These are phyloP conservation scores for Zalerion maritima DNA, from an alignment of 495 filamentous ascomycete genomes.

Conservation along the genomic window DNA sequence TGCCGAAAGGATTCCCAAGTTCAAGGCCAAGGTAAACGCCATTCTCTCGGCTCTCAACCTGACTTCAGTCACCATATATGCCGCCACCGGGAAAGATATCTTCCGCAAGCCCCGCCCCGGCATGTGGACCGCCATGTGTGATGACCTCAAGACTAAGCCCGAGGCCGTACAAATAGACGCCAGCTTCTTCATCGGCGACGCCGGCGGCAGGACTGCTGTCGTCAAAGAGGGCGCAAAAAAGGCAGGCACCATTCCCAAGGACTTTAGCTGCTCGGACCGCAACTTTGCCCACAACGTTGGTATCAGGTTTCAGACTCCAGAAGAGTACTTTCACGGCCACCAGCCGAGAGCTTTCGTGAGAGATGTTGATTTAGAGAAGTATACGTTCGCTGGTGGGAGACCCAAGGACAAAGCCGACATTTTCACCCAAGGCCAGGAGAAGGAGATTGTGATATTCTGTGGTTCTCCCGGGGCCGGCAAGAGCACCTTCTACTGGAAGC, in stretches of 20 bases:
- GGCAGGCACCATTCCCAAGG: constrained; percentile 19
- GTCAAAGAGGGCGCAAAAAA: constrained; percentile 9
- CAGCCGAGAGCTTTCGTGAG: constrained; percentile 44
- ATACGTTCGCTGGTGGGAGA: constrained; percentile 14
- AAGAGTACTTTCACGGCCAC: constrained; percentile 73
- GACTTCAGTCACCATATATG: constrained; percentile 69
- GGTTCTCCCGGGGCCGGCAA: constrained; percentile 85
- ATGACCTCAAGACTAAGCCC: constrained; percentile 54
- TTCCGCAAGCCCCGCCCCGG: constrained; percentile 78
- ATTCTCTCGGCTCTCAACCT: constrained; percentile 60
- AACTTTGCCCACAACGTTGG: constrained; percentile 74
- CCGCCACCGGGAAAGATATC: constrained; percentile 62
- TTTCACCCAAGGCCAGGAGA: constrained; percentile 47
- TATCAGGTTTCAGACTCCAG: constrained; percentile 70
- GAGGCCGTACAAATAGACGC: constrained; percentile 46
- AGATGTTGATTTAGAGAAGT: constrained; percentile 45
- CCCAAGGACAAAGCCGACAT: constrained; percentile 7
- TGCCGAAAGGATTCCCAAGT: constrained; percentile 46
- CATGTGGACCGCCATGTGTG: constrained; percentile 78
- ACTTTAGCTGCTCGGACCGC: constrained; percentile 66
- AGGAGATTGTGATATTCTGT: constrained; percentile 73
- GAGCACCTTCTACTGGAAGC: constrained; percentile 72
- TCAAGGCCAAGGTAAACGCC: constrained; percentile 62
- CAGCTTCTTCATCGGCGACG: constrained; percentile 86
- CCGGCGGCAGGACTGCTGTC: constrained; percentile 38